Percentiles rank a stretch among this genome's conserved stretches.
Evolutionary conservation across 1,284 basidiomycete species (phyloP).

Genomic region (Melampsora larici-populina): DNA sequence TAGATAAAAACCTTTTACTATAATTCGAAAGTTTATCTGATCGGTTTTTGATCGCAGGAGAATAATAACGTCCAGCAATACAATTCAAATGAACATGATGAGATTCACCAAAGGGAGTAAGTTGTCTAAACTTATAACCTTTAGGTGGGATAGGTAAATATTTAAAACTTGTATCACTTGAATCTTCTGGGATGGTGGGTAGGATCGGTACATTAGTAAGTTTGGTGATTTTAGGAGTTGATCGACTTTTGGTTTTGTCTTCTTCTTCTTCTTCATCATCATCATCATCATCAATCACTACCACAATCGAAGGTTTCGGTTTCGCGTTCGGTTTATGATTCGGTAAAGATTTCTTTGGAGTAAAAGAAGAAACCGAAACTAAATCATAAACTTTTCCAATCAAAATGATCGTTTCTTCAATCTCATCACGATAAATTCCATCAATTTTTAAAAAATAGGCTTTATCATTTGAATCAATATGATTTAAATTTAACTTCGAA

Average conservation of each 20-base stretch:
- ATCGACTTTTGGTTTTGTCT: neutral
- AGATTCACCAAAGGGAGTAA: constrained; percentile 10
- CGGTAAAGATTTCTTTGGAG: neutral
- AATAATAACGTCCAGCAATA: constrained; percentile 38
- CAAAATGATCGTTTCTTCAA: neutral
- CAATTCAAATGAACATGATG: constrained; percentile 18
- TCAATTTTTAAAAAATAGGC: constrained; percentile 26
- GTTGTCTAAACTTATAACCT: constrained; percentile 22
- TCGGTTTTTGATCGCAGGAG: constrained; percentile 24
- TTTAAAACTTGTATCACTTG: neutral
- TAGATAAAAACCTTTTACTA: constrained; percentile 6
- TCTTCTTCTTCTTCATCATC: neutral
- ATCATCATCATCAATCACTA: neutral
- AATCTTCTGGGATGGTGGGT: neutral
- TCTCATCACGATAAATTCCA: constrained; percentile 17
- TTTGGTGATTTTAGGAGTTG: neutral
- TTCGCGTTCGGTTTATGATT: neutral
- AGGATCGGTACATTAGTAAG: too few relatives aligned
- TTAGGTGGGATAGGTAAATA: constrained; percentile 19
- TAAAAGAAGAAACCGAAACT: neutral
- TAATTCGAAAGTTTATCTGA: neutral
- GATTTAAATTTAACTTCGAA: neutral
- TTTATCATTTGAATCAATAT: neutral
- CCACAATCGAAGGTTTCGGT: neutral
- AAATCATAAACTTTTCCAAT: constrained; percentile 31